Conservation (phyloP, 169 alveolate genomes). For the Pseudocohnilembus persalinus region DNA sequence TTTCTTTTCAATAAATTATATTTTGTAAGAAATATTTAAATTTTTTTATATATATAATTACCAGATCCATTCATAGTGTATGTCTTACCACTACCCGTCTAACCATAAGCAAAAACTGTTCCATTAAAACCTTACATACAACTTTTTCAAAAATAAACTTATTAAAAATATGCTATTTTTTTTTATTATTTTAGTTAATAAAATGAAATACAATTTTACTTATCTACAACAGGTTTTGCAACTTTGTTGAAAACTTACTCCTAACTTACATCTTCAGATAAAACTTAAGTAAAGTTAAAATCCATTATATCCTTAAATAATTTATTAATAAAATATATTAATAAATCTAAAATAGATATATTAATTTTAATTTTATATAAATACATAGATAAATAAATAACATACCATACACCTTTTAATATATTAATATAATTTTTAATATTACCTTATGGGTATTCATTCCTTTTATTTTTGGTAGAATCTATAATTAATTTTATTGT, state of each 20-base stretch:
- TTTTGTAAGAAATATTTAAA: constrained; percentile 17
- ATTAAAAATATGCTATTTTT: background rate
- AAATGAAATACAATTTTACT: constrained; percentile 29
- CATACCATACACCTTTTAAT: too few species aligned
- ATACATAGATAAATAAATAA: too few species aligned
- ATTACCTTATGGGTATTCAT: too few species aligned
- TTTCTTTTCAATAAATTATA: constrained; percentile 53
- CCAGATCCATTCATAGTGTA: constrained; percentile 75
- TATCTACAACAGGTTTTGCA: constrained; percentile 72
- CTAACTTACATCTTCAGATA: constrained; percentile 65
- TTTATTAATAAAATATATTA: too few species aligned
- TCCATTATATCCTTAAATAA: constrained; percentile 38
- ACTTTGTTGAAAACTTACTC: constrained; percentile 72
- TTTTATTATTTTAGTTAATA: background rate
- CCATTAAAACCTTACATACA: constrained; percentile 76
- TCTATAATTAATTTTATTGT: too few species aligned
- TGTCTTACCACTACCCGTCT: constrained; percentile 77
- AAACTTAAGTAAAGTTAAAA: constrained; percentile 70
- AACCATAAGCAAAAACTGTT: constrained; percentile 79
- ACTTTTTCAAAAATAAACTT: constrained; percentile 17
- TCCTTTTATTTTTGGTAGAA: too few species aligned
- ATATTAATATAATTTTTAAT: too few species aligned
- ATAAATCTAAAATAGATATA: too few species aligned
- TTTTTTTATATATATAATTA: background rate
- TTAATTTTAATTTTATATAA: too few species aligned